Evolutionary conservation across 495 filamentous ascomycete species (phyloP), one percentile per base, ranked within the genome.

Genomic region (Hypoxylon perforatum): DNA sequence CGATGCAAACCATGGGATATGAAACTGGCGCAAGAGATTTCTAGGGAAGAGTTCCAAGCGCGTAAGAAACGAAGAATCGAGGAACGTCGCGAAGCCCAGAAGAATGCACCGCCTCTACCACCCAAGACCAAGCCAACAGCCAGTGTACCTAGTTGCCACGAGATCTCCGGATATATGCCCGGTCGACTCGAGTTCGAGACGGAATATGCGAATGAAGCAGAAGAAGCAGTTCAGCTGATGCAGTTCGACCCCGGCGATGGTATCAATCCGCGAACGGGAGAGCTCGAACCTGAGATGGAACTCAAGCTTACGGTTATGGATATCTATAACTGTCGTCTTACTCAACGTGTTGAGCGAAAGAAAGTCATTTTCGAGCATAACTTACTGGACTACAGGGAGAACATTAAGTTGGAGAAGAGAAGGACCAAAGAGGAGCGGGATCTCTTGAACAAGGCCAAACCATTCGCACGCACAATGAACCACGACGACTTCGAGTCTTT

Each of bases 161-260:
- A 99, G 75, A 94, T 99, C 23, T 91, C 96, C 74, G 95, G 95
- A 3, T 99, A 96, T 77, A 99, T 99, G 95, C 95, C 95, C 2
- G 95, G 96, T 35, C 92, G 95, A 17, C 78, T 99, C 59, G 95
- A 99, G 73, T 99, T 98, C 71, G 95, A 99, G 82, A 96, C 92
- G 0, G 95, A 99, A 70, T 97, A 94, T 75, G 89, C 93, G 71
- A 98, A 99, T 76, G 96, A 98, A 68, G 95, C 96, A 0, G 95
- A 99, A 76, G 96, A 98, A 78, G 94, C 94, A 0, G 96, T 99
- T 11, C 95, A 98, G 75, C 90, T 95, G 57, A 97, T 99, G 91
- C 90, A 96, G 61, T 99, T 99, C 69, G 94, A 97, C 50, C 93
- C 95, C 1, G 95, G 95, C 12, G 94, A 97, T 70, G 95, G 95